Base-by-base conservation (phyloP, 352 stramenopile genomes). In the Blastocystis sp. region DNA sequence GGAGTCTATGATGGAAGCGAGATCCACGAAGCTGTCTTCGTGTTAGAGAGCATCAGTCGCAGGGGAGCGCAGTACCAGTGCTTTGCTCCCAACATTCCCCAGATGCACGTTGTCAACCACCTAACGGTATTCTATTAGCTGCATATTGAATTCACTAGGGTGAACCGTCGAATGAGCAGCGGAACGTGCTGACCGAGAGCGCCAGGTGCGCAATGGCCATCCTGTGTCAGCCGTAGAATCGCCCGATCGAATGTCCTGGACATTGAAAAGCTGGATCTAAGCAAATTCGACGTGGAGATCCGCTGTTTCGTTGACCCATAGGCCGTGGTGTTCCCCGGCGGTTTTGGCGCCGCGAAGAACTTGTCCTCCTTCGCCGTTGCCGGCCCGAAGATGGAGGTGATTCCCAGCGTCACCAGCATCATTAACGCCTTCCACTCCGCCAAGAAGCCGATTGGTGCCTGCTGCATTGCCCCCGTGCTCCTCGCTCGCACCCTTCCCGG, bases 31-130 rank as follows among this genome's bases (percentile, higher is more conserved):
- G 87, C 76, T 7, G 89, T 90, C 17, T 90, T 87, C 61, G 56
- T 71, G 14, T 70, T 91, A 56, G 89, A 91, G 52, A 89, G 90
- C 48, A 62, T 91, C 40, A 90, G 89, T 48, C 70, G 76, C 34
- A 61, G 62, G 52, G 74, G 88, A 77, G 88, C 89, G 40, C 59
- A 71, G 41, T 88, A 91, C 23, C 56, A 69, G 7, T 78, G 78
- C 48, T 90, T 91, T 80, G 89, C 89, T 23, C 89, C 89, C 19
- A 84, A 91, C 62, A 91, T 91, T 41, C 28, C 61, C 14, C 89
- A 91, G 84, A 89, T 90, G 76, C 89, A 91, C 76, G 89, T 91
- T 9, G 88, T 91, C n/a, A 90, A 91, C 77, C 89, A 91, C 67
- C 89, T 90, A 48, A 91, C 76, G 21, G 78, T 88, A 77, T 17